Evolutionary conservation across 352 stramenopile genomes (phyloP).

Genomic region (Plasmopara viticola): DNA sequence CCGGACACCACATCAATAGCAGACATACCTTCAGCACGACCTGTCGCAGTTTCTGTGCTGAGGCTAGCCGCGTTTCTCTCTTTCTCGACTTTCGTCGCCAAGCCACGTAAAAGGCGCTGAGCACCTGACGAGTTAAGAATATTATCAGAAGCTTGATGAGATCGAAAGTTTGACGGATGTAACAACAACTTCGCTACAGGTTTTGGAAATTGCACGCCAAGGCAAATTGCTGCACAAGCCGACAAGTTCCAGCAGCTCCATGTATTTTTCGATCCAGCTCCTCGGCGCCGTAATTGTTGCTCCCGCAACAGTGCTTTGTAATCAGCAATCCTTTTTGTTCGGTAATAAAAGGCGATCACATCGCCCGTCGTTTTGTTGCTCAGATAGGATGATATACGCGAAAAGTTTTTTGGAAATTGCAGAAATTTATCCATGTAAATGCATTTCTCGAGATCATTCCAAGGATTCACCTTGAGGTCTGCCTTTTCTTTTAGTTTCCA

Average conservation of each 20-base stretch:
- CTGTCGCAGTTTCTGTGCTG: constrained; percentile 1
- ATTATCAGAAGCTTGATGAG: constrained; percentile 80
- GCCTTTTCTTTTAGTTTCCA: constrained; percentile 59
- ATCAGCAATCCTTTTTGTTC: constrained; percentile 95
- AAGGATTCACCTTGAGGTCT: constrained; percentile 89
- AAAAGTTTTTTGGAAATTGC: constrained; percentile 98
- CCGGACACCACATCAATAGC: constrained; percentile 26
- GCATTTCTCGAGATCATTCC: constrained; percentile 98
- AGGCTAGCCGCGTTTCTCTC: not conserved
- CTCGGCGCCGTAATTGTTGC: constrained; percentile 78
- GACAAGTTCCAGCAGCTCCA: constrained; percentile 87
- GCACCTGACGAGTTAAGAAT: constrained; percentile 74
- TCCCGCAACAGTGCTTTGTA: constrained; percentile 94
- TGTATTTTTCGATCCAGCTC: constrained; percentile 81
- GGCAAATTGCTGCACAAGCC: constrained; percentile 68
- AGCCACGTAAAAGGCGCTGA: constrained; percentile 35
- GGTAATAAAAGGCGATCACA: constrained; percentile 97
- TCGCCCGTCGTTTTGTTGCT: constrained; percentile 95
- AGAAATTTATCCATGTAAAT: constrained; percentile 99
- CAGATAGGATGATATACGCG: constrained; percentile 91
- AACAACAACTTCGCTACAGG: constrained; percentile 60
- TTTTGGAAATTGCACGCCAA: constrained; percentile 78
- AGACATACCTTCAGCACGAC: constrained; percentile 12
- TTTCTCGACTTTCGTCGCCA: constrained; percentile 8
- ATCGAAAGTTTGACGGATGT: constrained; percentile 78